These are phyloP conservation scores for Fraxinus baroniana DNA, from an alignment of 305 asterid species.

Conservation along the genomic window DNA sequence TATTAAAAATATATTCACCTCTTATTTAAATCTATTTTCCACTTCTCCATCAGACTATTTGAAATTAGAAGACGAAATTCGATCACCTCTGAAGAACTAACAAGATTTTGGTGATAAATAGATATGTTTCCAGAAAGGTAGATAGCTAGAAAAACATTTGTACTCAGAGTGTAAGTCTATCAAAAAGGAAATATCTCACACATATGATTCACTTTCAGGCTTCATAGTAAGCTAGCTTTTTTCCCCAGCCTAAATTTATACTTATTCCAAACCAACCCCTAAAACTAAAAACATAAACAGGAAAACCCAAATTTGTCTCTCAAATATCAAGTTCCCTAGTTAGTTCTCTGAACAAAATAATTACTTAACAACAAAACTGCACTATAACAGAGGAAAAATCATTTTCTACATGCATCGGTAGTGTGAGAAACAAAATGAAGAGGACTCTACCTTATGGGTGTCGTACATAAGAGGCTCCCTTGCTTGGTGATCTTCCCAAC, in stretches of 20 bases:
- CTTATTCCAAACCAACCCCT: not conserved
- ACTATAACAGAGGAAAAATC: not conserved
- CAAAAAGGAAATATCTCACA: not conserved
- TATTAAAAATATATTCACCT: not conserved
- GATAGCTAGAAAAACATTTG: not conserved
- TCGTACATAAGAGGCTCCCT: constrained; percentile 67
- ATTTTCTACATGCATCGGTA: constrained; percentile 2
- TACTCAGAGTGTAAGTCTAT: not conserved
- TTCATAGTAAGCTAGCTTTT: not conserved
- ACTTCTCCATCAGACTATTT: not conserved
- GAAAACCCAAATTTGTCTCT: not conserved
- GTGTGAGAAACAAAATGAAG: not conserved
- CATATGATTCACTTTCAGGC: not conserved
- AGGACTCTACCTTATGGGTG: constrained; percentile 61
- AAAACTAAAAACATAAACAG: not conserved
- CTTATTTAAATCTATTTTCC: not conserved
- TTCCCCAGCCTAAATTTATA: not conserved
- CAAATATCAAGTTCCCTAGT: not conserved
- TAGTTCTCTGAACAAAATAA: not conserved
- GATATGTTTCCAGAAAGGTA: not conserved
- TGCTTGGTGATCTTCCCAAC: constrained; percentile 84
- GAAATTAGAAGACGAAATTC: not conserved
- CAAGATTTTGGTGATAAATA: not conserved
- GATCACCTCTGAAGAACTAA: not conserved
- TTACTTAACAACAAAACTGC: not conserved